Evolutionary conservation across 495 filamentous ascomycete species (phyloP), one percentile per base, ranked within the genome.

Genomic region (Tuber borchii): DNA sequence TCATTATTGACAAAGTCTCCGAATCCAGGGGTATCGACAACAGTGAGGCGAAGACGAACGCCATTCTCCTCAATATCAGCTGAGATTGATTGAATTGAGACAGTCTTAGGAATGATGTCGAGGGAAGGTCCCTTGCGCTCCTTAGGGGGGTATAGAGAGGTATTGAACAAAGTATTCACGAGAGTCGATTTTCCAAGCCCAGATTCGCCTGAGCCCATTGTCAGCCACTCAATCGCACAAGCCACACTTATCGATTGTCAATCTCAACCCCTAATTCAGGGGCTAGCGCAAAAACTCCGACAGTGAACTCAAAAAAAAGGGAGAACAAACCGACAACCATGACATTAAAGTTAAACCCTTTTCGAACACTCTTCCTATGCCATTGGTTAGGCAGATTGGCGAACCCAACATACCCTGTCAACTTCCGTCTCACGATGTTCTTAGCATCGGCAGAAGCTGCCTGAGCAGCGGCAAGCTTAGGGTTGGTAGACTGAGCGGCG

Each of bases 1-100:
- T 98, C 96, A 83, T 99, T 99, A 90, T 99, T 98, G 79, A 99
- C 96, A 83, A 98, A 98, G 86, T 99, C 95, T 81, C 95, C 95
- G 84, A 98, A 99, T 76, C 95, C 95, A 19, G 95, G 95, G 34
- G 95, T 99, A 84, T 99, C 95, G 77, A 99, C 94, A 61, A 99
- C 96, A 34, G 94, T 99, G 84, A 99, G 85, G 71, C 95, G 94
- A 78, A 99, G 92, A 83, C 95, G 96, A 74, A 99, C 95, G 76
- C 95, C 95, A 80, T 97, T 97, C 87, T 99, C 95, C 85, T 99
- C 95, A 77, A 99, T 98, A 81, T 99, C 95, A 79, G 95, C 94
- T 84, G 93, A 97, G 86, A 97, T 98, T 70, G 95, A 97, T 86
- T 98, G 94, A 83, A 99, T 98, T 69, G 93, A 92, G 77, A 99